Percentiles rank a stretch among this genome's conserved stretches.
Evolutionary conservation across 768 basidiomycete genomes (phyloP).

Genomic region (Leccinum incarnatum): DNA sequence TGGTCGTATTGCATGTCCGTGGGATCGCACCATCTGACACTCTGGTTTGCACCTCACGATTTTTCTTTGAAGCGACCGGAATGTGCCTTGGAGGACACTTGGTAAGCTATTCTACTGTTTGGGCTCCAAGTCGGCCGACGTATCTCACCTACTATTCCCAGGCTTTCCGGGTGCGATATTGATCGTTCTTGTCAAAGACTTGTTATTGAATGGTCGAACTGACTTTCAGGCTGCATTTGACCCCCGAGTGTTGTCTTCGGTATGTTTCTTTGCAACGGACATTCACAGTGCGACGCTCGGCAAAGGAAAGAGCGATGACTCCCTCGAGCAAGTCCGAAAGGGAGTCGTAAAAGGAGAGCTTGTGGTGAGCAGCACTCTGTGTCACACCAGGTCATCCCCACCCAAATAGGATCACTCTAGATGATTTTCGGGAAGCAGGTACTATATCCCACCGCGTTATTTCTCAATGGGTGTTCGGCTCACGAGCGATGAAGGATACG

Average conservation of each 20-base stretch:
- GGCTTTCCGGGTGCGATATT: constrained; percentile 50
- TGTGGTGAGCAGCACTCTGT: too few species aligned
- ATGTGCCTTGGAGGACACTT: constrained; percentile 91
- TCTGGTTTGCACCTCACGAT: constrained; percentile 1
- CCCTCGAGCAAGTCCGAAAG: constrained; percentile 65
- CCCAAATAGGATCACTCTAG: constrained; percentile 33
- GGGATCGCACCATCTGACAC: too few species aligned
- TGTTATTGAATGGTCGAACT: neutral
- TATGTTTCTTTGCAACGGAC: constrained; percentile 96
- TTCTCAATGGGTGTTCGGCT: neutral
- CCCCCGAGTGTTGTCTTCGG: constrained; percentile 72
- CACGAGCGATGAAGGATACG: constrained; percentile 59
- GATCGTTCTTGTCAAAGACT: neutral
- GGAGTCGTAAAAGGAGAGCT: constrained; percentile 72
- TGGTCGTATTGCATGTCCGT: constrained; percentile 45
- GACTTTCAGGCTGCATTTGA: constrained; percentile 79
- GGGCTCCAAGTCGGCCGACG: neutral
- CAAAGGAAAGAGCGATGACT: constrained; percentile 79
- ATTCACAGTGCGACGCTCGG: constrained; percentile 87
- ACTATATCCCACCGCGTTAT: constrained; percentile 7
- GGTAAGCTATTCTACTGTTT: constrained; percentile 34
- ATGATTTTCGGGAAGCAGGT: constrained; percentile 97
- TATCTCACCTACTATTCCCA: constrained; percentile 19
- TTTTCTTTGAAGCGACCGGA: constrained; percentile 59
- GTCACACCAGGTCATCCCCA: neutral